A percentile compares a stretch with the other conserved stretches of the same genome.
Evolutionary conservation across 495 filamentous ascomycete species (phyloP).

Genomic region (Hypoxylon subgilvum): DNA sequence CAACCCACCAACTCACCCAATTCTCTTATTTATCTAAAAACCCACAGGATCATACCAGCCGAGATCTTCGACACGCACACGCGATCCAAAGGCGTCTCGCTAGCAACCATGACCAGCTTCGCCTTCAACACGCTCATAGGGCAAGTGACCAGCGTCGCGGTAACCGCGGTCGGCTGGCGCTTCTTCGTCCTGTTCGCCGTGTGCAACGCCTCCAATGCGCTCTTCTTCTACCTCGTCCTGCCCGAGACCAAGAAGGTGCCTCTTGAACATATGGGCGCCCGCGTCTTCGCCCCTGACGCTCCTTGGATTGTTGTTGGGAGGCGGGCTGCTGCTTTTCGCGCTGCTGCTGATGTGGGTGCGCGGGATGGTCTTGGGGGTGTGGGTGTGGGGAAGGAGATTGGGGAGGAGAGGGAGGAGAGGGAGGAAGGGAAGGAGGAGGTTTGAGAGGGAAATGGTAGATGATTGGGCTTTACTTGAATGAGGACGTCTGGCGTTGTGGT

Average conservation of each 20-base stretch:
- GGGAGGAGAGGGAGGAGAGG: not conserved
- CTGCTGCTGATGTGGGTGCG: slow-evolving; percentile 14
- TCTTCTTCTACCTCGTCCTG: slow-evolving; percentile 69
- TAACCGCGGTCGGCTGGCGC: slow-evolving; percentile 56
- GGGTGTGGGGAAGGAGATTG: slow-evolving; percentile 36
- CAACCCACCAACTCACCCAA: slow-evolving; percentile 3
- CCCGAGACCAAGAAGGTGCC: slow-evolving; percentile 70
- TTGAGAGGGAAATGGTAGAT: too few relatives aligned
- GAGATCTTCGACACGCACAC: slow-evolving; percentile 75
- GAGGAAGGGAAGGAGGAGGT: not conserved
- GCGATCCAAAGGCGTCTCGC: slow-evolving; percentile 68
- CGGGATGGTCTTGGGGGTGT: not conserved
- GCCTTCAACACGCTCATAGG: slow-evolving; percentile 79
- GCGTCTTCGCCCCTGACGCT: slow-evolving; percentile 67
- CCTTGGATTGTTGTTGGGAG: slow-evolving; percentile 66
- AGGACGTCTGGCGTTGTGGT: too few relatives aligned
- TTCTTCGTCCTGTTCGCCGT: slow-evolving; percentile 66
- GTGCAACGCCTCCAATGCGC: slow-evolving; percentile 63
- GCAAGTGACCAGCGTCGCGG: slow-evolving; percentile 68
- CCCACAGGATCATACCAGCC: slow-evolving; percentile 67
- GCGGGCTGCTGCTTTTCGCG: not conserved
- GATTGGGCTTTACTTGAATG: too few relatives aligned
- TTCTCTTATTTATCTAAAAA: slow-evolving; percentile 21
- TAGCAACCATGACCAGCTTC: slow-evolving; percentile 69
- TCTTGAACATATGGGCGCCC: slow-evolving; percentile 70